Base-by-base conservation (phyloP, 1,139 yeast genomes). In the Magnusiomyces suaveolens region DNA sequence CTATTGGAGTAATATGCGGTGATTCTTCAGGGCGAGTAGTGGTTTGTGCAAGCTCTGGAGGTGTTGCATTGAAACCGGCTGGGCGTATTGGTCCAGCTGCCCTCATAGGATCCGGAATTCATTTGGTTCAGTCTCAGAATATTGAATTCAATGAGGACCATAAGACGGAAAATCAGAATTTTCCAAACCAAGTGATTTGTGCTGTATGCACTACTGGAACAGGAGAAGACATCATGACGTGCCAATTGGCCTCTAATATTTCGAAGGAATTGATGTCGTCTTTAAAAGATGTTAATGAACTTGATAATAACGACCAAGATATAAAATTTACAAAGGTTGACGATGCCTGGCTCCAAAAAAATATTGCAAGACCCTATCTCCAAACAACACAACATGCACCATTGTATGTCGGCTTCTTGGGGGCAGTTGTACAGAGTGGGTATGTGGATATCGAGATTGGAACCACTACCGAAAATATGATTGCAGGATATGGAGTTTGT, bases 11-110 rank as follows among this genome's bases (percentile, higher is more conserved):
- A 2, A 66, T 73, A 12, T 68, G 70, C 33, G 57, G 69, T 0
- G 70, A 64, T 50, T 41, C 24, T 1, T 23, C 46, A 2, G 68
- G 67, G 0, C 54, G 57, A 3, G 48, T 67, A 2, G 62, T 68
- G 3, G 70, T 66, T 1, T 69, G 66, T 8, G 62, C 73, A 1
- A 68, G 73, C 56, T 72, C 76, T 0, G 76, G 77, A 1, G 76
- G 76, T 0, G 60, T 66, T 0, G 57, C 69, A 6, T 60, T 67
- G 57, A 72, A 72, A 54, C 61, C 54, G 3, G 64, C 70, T 0
- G 76, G 76, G 14, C 52, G 76, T 29, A 56, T 73, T 1, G 76
- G 76, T 1, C 74, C 75, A 0, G 76, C 75, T 1, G 74, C 72
- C 1, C 50, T 70, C 1, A 55, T 67, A 2, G 72, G 73, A 0